Evolutionary conservation across 228 moss, liverwort and hornwort species (phyloP), one percentile per base, ranked within the genome.

Genomic region (Sphagnum magellanicum): DNA sequence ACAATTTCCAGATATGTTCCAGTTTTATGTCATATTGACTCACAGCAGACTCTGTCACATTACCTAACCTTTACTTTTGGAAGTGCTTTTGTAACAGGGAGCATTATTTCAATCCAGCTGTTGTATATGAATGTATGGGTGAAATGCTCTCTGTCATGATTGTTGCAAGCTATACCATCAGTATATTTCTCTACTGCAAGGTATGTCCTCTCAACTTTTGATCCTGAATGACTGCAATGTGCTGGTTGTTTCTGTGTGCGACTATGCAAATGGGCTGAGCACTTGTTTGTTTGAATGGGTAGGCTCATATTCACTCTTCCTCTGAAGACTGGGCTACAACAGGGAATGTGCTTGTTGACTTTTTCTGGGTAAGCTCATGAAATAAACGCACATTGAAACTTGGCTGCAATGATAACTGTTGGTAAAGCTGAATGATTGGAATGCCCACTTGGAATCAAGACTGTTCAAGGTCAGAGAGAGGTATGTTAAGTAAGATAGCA

Each of bases 121-220:
- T 49, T 46, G 76, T 90, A 65, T 90, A 88, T 69, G 88, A 89
- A 69, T 81, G 73, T 4, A 72, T 84, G 66, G 89, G 89, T 67
- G 89, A 89, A 71, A 79, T 89, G 59, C 76, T 87, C 52, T 83
- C 85, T 60, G 76, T 78, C 74, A 81, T 84, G 16, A 74, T 87
- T 53, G 76, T 78, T 64, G 65, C 73, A 66, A 80, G 82, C 69
- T 79, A 79, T 67, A 14, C 85, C 6, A 72, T 85, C 60, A 65
- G 75, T 68, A 53, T 78, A 66, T 75, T 88, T 63, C 85, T 90
- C 51, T 90, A 81, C 61, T 68, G 85, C 70, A 90, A 88, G 78
- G 90, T 90, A 71, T 81, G 83, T 70, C 49, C 8, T 8, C 55
- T 55, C 55, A 55, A 8, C 12, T 55, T 12, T 55, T 55, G 32